A percentile compares a stretch with the other conserved stretches of the same genome.
Conservation (phyloP, 768 basidiomycete genomes). For the Rhodotorula sphaerocarpa region DNA sequence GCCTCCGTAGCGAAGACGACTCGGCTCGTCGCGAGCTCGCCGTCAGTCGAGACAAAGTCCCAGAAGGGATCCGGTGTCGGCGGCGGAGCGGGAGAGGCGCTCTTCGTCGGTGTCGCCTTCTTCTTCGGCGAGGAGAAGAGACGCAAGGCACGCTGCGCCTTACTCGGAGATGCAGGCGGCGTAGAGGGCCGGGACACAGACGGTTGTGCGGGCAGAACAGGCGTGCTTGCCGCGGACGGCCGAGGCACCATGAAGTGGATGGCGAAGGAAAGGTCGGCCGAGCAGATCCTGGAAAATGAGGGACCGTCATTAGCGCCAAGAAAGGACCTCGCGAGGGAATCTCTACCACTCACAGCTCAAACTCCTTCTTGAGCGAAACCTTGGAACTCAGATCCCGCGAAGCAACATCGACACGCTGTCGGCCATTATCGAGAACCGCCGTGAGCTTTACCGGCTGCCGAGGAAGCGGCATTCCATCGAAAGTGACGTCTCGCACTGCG, state of each 20-base stretch:
- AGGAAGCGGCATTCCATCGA: constrained; percentile 69
- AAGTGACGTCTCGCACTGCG: constrained; percentile 66
- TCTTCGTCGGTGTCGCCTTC: constrained; percentile 31
- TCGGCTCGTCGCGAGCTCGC: constrained; percentile 78
- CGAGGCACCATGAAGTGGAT: constrained; percentile 76
- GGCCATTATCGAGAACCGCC: constrained; percentile 90
- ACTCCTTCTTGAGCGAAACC: constrained; percentile 72
- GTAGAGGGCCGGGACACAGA: constrained; percentile 43
- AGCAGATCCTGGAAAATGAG: constrained; percentile 59
- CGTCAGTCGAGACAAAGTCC: constrained; percentile 71
- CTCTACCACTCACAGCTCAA: constrained; percentile 73
- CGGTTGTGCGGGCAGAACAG: constrained; percentile 45
- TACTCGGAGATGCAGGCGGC: constrained; percentile 61
- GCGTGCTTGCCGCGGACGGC: constrained; percentile 48
- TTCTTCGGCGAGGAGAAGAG: constrained; percentile 47
- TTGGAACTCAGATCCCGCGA: constrained; percentile 50
- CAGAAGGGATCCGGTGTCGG: constrained; percentile 63
- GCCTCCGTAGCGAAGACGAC: constrained; percentile 84
- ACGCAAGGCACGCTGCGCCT: constrained; percentile 45
- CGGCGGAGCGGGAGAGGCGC: constrained; percentile 41
- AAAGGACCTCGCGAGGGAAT: neutral
- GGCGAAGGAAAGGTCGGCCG: constrained; percentile 90
- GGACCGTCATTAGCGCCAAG: too few relatives aligned
- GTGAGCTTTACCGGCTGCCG: constrained; percentile 63
- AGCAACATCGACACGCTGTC: constrained; percentile 84